phyloP scores from a whole-genome alignment of 345 rosid species.

The Eucalyptus brandiana region DNA sequence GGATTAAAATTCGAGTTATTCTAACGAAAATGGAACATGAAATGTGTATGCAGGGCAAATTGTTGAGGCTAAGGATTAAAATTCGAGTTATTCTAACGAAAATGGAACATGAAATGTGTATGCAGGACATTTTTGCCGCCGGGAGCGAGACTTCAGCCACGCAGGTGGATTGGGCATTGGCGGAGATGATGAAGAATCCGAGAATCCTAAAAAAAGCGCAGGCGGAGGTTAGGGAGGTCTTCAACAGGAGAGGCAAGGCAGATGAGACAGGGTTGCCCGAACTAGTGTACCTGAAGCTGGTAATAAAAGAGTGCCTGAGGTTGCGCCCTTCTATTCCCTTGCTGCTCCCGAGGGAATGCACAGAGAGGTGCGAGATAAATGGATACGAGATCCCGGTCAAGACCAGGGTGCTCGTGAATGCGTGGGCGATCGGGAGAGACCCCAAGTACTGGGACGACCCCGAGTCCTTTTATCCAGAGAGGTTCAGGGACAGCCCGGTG shows the following conservation, averaged over 20 bases:
- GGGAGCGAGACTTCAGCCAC: constrained; percentile 9
- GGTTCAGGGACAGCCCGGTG: neutral
- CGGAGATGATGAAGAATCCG: constrained; percentile 9
- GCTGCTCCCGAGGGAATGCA: constrained; percentile 1
- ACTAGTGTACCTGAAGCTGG: neutral
- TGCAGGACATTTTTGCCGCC: constrained; percentile 4
- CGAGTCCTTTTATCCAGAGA: neutral
- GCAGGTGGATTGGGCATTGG: constrained; percentile 1
- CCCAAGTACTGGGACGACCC: constrained; percentile 11
- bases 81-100: neutral
- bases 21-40: neutral
- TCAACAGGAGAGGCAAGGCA: neutral
- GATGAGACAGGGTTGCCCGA: neutral
- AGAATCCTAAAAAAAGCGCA: constrained; percentile 2
- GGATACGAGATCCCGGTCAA: constrained; percentile 3
- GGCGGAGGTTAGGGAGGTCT: constrained; percentile 10
- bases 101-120: neutral
- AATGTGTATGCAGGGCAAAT: neutral
- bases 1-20: neutral
- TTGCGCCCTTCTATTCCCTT: neutral
- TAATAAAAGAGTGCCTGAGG: neutral
- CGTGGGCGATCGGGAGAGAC: constrained; percentile 15
- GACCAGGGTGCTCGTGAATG: constrained; percentile 2
- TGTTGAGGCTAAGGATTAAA: neutral
- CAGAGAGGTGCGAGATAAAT: neutral